Evolutionary conservation across 129 eudicot genomes (phyloP), one percentile per base, ranked within the genome.

Genomic region (Flaveria sonorensis): DNA sequence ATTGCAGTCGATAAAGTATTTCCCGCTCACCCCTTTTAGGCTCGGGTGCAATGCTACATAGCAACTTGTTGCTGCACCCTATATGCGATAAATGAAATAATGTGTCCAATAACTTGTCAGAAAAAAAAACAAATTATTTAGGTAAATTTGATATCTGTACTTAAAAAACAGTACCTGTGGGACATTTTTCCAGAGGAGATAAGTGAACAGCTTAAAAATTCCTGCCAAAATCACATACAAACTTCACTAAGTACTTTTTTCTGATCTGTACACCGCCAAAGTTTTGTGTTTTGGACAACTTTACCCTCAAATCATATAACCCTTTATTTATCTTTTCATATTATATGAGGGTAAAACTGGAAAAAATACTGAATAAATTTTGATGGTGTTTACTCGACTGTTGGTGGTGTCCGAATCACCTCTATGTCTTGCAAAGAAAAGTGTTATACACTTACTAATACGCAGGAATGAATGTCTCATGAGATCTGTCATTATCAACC

Each of bases 31-130:
- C 4, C 96, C 97, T 78, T 90, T 91, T 83, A 95, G 52, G 45
- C 64, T 66, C 14, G 94, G 96, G 80, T 95, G 96, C 24, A 91
- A 81, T 32, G 97, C 97, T 19, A 86, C 96, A 52, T 91, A 91
- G 83, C 97, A 94, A 71, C 89, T 81, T 23, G 99, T 94, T 43
- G 97, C 92, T 67, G 97, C 97, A 70, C 98, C 98, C 98, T 91
- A 75, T 75, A 68, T 13, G 12, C 70, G 67, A 18, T 57, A 24
- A 16, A 32, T 26, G 0, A 48, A 71, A 40, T 9, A 45, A 20
- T 10, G 21, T 21, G 13, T 42, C 11, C n/a, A 10, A 45, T 11
- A 45, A 11, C 3, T 45, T 10, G 50, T 45, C 50, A 45, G 50
- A 2, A 45, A 42, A 42, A 10, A 67, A 20, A 21, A 10, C 19